Percentiles rank a stretch among this genome's conserved stretches.
phyloP scores from a whole-genome alignment of 441 rosid genomes.

The Raphanus hybrid region DNA sequence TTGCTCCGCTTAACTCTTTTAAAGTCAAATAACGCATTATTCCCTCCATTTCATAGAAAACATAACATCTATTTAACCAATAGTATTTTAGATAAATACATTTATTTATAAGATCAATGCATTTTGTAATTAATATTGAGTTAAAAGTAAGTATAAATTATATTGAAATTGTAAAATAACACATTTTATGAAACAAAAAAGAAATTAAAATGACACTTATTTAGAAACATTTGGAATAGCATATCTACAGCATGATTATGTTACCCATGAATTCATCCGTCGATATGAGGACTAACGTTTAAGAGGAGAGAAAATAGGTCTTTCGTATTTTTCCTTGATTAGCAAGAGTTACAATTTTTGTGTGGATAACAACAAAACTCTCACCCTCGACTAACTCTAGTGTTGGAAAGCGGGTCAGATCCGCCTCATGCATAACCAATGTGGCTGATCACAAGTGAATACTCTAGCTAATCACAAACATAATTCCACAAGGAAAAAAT shows the following conservation, averaged over 20 bases:
- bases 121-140: too few relatives aligned
- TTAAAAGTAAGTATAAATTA: too few relatives aligned
- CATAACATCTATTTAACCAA: too few relatives aligned
- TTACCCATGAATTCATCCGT: neutral
- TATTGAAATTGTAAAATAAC: too few relatives aligned
- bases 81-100: too few relatives aligned
- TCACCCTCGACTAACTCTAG: neutral
- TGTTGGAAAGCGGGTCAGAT: neutral
- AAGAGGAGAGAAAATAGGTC: neutral
- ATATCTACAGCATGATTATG: neutral
- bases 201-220: too few relatives aligned
- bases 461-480: neutral
- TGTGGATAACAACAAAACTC: neutral
- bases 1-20: neutral
- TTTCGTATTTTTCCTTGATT: neutral
- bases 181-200: too few relatives aligned
- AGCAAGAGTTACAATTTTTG: neutral
- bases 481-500: neutral
- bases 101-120: too few relatives aligned
- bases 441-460: neutral
- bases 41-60: too few relatives aligned
- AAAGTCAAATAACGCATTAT: neutral
- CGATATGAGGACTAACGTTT: neutral
- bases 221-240: too few relatives aligned
- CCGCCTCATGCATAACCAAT: neutral